phyloP scores from a whole-genome alignment of 257 asterid species.

The Vinca minor region DNA sequence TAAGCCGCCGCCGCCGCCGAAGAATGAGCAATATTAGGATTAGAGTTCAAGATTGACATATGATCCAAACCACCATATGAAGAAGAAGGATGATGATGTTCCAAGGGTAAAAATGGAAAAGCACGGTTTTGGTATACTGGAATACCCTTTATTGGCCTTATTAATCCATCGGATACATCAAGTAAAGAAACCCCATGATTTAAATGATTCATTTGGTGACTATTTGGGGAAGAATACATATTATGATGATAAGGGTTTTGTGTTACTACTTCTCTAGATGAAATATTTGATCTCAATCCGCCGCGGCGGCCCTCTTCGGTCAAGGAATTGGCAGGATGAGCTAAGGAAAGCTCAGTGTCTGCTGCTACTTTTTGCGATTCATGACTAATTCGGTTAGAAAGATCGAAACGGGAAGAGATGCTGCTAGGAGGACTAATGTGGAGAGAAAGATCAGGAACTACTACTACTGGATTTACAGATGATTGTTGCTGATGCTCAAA shows the following conservation, averaged over 20 bases:
- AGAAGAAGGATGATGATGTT: conserved; percentile 15
- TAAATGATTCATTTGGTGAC: conserved; percentile 27
- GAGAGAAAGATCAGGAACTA: conserved; percentile 74
- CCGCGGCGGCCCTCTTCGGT: conserved; percentile 10
- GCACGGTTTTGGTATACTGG: conserved; percentile 38
- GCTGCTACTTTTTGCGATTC: no score
- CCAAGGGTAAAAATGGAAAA: conserved; percentile 27
- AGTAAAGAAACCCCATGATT: conserved; percentile 39
- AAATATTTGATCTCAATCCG: conserved; percentile 14
- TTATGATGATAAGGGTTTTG: conserved; percentile 54
- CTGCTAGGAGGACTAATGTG: conserved; percentile 63
- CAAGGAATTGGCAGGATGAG: conserved; percentile 33
- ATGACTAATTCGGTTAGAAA: conserved; percentile 9
- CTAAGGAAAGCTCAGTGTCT: conserved; percentile 63
- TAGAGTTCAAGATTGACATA: conserved; percentile 20
- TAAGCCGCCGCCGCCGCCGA: no score
- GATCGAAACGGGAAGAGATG: conserved; percentile 29
- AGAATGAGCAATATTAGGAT: no score
- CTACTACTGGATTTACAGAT: conserved; percentile 22
- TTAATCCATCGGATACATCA: conserved; percentile 49
- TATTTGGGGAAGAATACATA: no score
- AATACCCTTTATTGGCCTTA: conserved; percentile 60
- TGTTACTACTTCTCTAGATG: no score
- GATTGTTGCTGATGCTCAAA: conserved; percentile 43
- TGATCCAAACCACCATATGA: conserved; percentile 26